Conservation (phyloP, 257 asterid genomes). For the Catharanthus roseus region DNA sequence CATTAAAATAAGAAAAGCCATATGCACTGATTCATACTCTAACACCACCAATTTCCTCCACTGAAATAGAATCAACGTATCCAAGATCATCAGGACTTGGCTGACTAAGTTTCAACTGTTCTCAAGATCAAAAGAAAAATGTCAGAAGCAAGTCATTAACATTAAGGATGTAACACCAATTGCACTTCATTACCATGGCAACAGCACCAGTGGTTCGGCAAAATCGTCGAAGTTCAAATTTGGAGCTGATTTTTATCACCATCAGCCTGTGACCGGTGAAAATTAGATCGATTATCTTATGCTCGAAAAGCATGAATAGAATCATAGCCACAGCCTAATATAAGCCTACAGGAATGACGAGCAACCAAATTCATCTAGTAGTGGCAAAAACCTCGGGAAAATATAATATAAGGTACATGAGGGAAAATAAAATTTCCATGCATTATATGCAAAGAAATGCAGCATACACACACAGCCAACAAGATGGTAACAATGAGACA, state of each 20-base stretch:
- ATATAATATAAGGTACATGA: not conserved
- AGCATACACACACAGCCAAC: too few species aligned
- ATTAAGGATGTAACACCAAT: slow-evolving; percentile 6
- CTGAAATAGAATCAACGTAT: slow-evolving; percentile 84
- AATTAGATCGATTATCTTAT: not conserved
- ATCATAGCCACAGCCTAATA: not conserved
- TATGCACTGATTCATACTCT: slow-evolving; percentile 49
- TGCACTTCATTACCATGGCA: slow-evolving; percentile 61
- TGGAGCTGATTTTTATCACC: slow-evolving; percentile 91
- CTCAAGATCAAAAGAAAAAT: slow-evolving; percentile 21
- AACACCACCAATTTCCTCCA: slow-evolving; percentile 96
- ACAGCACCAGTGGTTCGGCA: slow-evolving; percentile 94
- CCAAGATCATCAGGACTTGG: slow-evolving; percentile 96
- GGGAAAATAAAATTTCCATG: not conserved
- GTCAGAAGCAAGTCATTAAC: slow-evolving; percentile 20
- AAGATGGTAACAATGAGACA: not conserved
- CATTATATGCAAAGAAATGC: not conserved
- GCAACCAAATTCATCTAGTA: not conserved
- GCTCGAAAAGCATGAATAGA: not conserved
- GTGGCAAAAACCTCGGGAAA: not conserved
- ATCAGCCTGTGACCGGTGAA: slow-evolving; percentile 58
- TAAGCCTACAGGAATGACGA: not conserved
- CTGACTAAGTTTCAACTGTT: slow-evolving; percentile 81
- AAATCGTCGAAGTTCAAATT: slow-evolving; percentile 89
- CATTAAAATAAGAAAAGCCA: slow-evolving; percentile 7